Base-by-base conservation (phyloP, 2,329 filamentous ascomycete genomes). In the Keithomyces neogunnii region DNA sequence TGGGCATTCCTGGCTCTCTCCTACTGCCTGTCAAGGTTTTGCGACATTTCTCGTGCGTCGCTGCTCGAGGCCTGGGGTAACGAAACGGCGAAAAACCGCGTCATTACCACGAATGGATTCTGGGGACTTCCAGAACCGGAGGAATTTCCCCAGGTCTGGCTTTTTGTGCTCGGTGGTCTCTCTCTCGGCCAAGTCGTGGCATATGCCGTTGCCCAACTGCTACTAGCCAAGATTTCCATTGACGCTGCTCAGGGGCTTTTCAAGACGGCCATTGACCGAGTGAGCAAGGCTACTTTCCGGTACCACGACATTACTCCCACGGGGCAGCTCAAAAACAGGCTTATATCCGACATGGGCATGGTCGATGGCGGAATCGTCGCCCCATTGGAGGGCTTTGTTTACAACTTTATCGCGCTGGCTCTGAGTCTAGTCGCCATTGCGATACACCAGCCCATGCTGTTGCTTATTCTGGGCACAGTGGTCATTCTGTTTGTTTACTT, bases 221-320 rank as follows among this genome's bases (percentile, higher is more conserved):
- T 88, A 33, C 80, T 92, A 61, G 76, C 91, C 10, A 71, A 85
- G n/a, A 88, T 95, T 56, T 81, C 89, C 28, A 91, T 93, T 63
- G 79, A 80, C 33, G 88, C 90, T 1, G 88, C 88, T 0, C 87
- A 85, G 59, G 72, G 75, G 5, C 78, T 96, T 47, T 96, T 96
- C 67, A 74, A 73, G 54, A 75, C 81, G 39, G 87, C 89, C 26
- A 81, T 96, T 69, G 71, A 77, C 2, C 80, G 79, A 48, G 88
- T 96, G 47, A 86, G 85, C 62, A 80, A 83, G 59, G 88, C 90
- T 0, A 91, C 85, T 0, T 95, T 96, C 69, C 82, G 89, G 1
- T 96, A 91, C 66, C 93, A 95, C 69, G 91, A 96, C 63, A 82
- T 89, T 3, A 96, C 91, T 0, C 91, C 91, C 0, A 84, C 95